Evolutionary conservation across 805 yeast species (phyloP).

Genomic region (Metschnikowia henanensis): DNA sequence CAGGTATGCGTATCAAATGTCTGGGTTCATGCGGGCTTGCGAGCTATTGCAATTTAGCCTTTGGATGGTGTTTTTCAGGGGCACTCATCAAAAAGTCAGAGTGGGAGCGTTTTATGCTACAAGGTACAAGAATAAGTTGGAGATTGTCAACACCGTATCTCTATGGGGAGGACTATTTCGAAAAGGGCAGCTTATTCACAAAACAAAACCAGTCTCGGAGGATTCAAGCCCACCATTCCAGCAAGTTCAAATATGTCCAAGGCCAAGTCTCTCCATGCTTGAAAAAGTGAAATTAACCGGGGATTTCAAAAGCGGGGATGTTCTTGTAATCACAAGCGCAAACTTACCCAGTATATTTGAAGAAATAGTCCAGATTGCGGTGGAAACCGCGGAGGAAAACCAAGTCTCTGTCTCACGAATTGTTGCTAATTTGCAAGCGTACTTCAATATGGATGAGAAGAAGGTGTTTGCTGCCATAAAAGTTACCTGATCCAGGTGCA

Average conservation of each 20-base stretch:
- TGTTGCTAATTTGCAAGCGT: neutral
- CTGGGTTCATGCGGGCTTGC: neutral
- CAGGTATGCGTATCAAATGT: neutral
- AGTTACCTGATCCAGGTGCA: neutral
- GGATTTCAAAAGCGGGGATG: neutral
- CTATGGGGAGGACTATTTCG: slow-evolving; percentile 1
- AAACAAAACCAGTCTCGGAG: neutral
- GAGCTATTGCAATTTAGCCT: neutral
- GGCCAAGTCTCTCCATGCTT: neutral
- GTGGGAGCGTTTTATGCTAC: neutral
- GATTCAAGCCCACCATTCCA: neutral
- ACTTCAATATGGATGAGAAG: neutral
- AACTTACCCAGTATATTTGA: neutral
- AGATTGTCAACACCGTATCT: neutral
- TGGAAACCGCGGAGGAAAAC: slow-evolving; percentile 1
- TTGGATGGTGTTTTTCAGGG: neutral
- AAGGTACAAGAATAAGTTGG: neutral
- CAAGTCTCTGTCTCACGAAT: neutral
- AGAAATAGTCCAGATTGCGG: slow-evolving; percentile 6
- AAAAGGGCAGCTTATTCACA: neutral
- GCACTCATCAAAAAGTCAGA: neutral
- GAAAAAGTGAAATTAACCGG: neutral
- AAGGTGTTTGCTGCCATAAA: neutral
- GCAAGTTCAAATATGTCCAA: neutral
- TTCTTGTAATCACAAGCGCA: neutral